A percentile compares a stretch with the other conserved stretches of the same genome.
These are phyloP conservation scores for Ascochyta rabiei DNA, from an alignment of 2,329 filamentous ascomycete genomes.

Conservation along the genomic window DNA sequence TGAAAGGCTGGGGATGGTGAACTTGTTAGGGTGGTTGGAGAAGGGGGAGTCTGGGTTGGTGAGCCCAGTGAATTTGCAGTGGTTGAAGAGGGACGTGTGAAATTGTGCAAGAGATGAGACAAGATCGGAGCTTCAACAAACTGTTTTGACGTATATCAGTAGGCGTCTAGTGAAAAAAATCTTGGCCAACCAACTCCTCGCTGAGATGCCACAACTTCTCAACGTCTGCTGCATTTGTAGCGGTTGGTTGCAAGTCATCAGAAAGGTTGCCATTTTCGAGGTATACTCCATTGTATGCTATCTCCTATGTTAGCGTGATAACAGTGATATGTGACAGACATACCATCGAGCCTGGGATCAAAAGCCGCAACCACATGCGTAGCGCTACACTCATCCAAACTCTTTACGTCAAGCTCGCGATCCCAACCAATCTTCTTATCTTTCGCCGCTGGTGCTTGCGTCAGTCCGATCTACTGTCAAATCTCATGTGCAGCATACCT, in stretches of 20 bases:
- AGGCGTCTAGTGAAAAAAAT: slow-evolving; percentile 27
- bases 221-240: slow-evolving; percentile 27
- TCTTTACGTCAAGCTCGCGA: slow-evolving; percentile 32
- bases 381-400: slow-evolving; percentile 35
- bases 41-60: slow-evolving; percentile 57
- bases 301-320: background rate
- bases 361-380: slow-evolving; percentile 43
- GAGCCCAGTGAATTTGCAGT: slow-evolving; percentile 68
- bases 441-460: slow-evolving; percentile 13
- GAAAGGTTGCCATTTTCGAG: slow-evolving; percentile 32
- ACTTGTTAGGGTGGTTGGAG: slow-evolving; percentile 65
- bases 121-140: background rate
- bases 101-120: background rate
- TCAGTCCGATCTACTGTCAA: background rate
- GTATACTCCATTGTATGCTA: slow-evolving; percentile 34
- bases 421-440: slow-evolving; percentile 30
- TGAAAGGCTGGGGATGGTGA: slow-evolving; percentile 70
- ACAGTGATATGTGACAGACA: background rate
- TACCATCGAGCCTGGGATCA: slow-evolving; percentile 29
- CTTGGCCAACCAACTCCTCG: slow-evolving; percentile 39
- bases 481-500: slow-evolving; percentile 14
- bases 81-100: slow-evolving; percentile 45
- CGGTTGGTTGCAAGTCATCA: slow-evolving; percentile 25
- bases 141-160: background rate
- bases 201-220: slow-evolving; percentile 44